These are phyloP conservation scores for Thymus mandschuricus DNA, from an alignment of 257 asterid species.

Conservation along the genomic window DNA sequence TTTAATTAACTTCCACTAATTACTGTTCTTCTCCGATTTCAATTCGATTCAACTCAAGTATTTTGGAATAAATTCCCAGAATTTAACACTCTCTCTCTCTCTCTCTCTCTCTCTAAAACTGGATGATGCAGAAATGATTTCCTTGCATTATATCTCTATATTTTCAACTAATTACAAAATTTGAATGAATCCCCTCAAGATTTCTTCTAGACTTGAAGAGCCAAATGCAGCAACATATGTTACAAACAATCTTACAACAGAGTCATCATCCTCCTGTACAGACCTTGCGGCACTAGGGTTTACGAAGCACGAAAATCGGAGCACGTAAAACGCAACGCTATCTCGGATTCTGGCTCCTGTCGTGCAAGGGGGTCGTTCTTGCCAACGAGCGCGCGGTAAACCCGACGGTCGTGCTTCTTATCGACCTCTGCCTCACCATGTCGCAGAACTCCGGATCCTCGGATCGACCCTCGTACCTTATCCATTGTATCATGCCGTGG, in stretches of 20 bases:
- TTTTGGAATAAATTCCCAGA: too few species aligned
- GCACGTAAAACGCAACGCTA: constrained; percentile 32
- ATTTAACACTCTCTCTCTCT: too few species aligned
- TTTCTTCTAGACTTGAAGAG: constrained; percentile 17
- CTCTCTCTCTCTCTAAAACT: too few species aligned
- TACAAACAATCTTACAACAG: constrained; percentile 13
- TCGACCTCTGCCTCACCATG: constrained; percentile 80
- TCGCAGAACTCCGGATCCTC: constrained; percentile 75
- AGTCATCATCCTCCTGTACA: constrained; percentile 16
- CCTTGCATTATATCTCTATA: not conserved
- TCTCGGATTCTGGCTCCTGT: constrained; percentile 30
- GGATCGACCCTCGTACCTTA: constrained; percentile 62
- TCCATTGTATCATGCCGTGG: constrained; percentile 93
- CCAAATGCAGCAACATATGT: constrained; percentile 29
- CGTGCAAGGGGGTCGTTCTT: constrained; percentile 58
- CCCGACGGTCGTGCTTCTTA: constrained; percentile 74
- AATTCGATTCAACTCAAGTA: too few species aligned
- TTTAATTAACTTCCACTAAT: not conserved
- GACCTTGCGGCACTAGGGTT: constrained; percentile 26
- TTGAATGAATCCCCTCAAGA: constrained; percentile 18
- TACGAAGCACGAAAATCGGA: constrained; percentile 10
- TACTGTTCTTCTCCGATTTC: not conserved
- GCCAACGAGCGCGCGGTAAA: constrained; percentile 92
- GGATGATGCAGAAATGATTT: too few species aligned
- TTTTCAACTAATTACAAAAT: constrained; percentile 29